These are phyloP conservation scores for Tuber microsphaerosporum DNA, from an alignment of 495 filamentous ascomycete species.

Conservation along the genomic window DNA sequence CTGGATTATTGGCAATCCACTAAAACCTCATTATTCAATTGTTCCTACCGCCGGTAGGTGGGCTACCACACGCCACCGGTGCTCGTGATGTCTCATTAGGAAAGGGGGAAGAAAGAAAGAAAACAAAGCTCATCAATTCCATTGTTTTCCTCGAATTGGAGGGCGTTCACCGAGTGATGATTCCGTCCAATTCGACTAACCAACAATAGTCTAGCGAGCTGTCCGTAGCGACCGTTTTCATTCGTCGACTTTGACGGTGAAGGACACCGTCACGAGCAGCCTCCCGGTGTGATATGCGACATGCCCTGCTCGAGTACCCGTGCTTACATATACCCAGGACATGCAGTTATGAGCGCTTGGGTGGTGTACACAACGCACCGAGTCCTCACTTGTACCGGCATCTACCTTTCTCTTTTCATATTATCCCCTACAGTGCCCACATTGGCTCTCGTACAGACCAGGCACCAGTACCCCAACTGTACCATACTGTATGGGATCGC, in stretches of 20 bases:
- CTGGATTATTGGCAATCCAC: not conserved
- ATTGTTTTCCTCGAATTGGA: not conserved
- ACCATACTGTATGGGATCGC: not conserved
- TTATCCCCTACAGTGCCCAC: conserved; percentile 3
- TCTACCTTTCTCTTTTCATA: conserved; percentile 6
- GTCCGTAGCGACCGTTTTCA: not conserved
- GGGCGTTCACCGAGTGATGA: not conserved
- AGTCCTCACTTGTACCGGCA: not conserved
- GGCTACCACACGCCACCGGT: not conserved
- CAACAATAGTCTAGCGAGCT: not conserved
- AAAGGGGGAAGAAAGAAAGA: not conserved
- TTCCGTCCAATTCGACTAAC: not conserved
- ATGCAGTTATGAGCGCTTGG: not conserved
- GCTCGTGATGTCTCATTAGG: not conserved
- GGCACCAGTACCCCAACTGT: conserved; percentile 6
- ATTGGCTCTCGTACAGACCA: conserved; percentile 8
- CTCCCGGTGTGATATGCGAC: not conserved
- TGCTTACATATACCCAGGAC: not conserved
- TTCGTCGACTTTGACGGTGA: not conserved
- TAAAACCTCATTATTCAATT: not conserved
- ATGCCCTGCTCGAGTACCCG: not conserved
- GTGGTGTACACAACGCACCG: not conserved
- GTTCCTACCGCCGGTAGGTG: not conserved
- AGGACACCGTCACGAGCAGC: not conserved
- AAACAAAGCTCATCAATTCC: not conserved